Evolutionary conservation across 169 alveolate species (phyloP).

Genomic region (Cardiosporidium cionae): DNA sequence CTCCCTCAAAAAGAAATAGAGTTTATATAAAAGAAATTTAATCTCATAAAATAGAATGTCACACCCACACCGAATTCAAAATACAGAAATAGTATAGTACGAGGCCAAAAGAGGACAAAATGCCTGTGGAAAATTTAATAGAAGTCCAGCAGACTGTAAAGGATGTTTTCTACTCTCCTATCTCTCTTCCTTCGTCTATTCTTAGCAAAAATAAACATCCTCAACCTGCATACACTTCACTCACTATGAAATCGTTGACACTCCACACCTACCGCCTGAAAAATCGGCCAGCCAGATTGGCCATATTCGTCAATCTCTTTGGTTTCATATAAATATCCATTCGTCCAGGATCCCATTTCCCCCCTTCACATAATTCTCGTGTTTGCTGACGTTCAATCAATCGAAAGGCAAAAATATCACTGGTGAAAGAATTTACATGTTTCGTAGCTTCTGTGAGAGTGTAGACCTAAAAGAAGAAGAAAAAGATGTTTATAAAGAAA

Average conservation of each 20-base stretch:
- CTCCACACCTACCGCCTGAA: constrained; percentile 5
- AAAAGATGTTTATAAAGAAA: background rate
- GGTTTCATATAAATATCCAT: background rate
- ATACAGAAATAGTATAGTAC: background rate
- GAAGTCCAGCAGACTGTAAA: background rate
- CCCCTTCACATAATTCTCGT: background rate
- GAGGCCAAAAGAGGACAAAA: background rate
- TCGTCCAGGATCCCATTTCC: background rate
- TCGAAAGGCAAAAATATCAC: constrained; percentile 19
- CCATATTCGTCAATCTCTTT: constrained; percentile 7
- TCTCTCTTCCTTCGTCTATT: background rate
- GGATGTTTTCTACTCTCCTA: background rate
- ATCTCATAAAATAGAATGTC: background rate
- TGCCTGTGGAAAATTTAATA: background rate
- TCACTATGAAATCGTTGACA: background rate
- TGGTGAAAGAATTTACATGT: background rate
- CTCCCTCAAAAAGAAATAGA: background rate
- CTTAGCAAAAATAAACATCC: background rate
- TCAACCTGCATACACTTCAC: background rate
- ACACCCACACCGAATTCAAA: background rate
- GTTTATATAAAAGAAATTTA: background rate
- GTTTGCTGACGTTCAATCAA: constrained; percentile 15
- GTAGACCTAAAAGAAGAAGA: background rate
- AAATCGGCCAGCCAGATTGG: constrained; percentile 16
- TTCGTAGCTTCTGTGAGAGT: constrained; percentile 26